Percentiles rank a stretch among this genome's conserved stretches.
These are phyloP conservation scores for Pinus albicaulis DNA, from an alignment of 75 land plant genomes.

Conservation along the genomic window DNA sequence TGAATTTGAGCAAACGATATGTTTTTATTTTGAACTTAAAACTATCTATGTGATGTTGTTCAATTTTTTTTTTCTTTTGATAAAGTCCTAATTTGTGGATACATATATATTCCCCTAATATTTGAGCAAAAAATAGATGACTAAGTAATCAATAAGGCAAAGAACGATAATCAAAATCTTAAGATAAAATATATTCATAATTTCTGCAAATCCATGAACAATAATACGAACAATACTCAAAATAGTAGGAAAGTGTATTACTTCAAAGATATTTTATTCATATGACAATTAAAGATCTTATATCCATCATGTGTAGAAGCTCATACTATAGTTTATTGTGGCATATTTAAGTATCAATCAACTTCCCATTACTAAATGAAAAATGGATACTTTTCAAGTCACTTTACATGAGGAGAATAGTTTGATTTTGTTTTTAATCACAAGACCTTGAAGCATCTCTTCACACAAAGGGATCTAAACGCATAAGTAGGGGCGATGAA, in stretches of 20 bases:
- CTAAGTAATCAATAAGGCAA: not conserved
- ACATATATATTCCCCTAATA: too few species aligned
- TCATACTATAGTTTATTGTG: not conserved
- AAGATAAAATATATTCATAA: not conserved
- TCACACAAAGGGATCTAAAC: too few species aligned
- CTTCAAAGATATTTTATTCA: not conserved
- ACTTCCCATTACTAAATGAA: not conserved
- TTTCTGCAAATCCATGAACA: not conserved
- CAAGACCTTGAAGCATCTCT: too few species aligned
- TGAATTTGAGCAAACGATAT: too few species aligned
- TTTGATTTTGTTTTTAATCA: constrained; percentile 32
- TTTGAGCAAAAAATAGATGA: too few species aligned
- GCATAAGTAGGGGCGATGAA: too few species aligned
- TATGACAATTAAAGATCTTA: not conserved
- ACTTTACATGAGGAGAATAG: constrained; percentile 66
- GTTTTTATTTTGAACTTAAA: too few species aligned
- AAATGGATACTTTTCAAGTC: not conserved
- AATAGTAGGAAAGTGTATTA: not conserved
- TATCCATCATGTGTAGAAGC: not conserved
- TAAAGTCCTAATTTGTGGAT: too few species aligned
- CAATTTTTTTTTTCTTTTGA: too few species aligned
- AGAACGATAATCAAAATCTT: not conserved
- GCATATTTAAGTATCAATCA: not conserved
- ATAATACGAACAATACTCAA: not conserved
- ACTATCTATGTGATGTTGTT: too few species aligned